Percentiles rank a stretch among this genome's conserved stretches.
These are phyloP conservation scores for Penicillium egyptiacum DNA, from an alignment of 495 filamentous ascomycete genomes.

Conservation along the genomic window DNA sequence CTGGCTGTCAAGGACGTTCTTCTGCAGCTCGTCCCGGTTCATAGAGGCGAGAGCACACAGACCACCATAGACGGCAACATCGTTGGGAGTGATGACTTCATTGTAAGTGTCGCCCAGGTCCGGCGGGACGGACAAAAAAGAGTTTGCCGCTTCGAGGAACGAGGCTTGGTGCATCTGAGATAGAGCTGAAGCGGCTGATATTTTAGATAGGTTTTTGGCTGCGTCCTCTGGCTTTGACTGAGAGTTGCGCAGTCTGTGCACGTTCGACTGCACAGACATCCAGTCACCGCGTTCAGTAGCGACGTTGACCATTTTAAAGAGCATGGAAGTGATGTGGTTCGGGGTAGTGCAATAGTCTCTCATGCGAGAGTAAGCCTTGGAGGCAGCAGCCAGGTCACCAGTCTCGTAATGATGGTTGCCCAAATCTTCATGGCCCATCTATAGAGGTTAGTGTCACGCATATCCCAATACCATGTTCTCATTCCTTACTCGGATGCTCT, in stretches of 20 bases:
- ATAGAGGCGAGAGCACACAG: slow-evolving; percentile 89
- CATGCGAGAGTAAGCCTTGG: slow-evolving; percentile 71
- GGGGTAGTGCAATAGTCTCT: slow-evolving; percentile 70
- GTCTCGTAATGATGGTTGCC: slow-evolving; percentile 65
- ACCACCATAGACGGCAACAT: slow-evolving; percentile 89
- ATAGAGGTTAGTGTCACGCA: slow-evolving; percentile 10
- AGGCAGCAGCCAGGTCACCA: slow-evolving; percentile 60
- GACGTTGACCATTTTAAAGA: slow-evolving; percentile 65
- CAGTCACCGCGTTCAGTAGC: slow-evolving; percentile 67
- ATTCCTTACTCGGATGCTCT: slow-evolving; percentile 83
- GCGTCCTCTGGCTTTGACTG: slow-evolving; percentile 61
- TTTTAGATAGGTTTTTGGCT: slow-evolving; percentile 61
- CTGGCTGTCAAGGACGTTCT: slow-evolving; percentile 71
- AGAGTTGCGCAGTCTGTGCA: slow-evolving; percentile 61
- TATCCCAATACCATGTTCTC: neutral
- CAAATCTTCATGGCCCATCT: slow-evolving; percentile 80
- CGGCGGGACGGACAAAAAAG: slow-evolving; percentile 62
- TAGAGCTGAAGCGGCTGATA: slow-evolving; percentile 67
- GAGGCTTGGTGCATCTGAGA: slow-evolving; percentile 63
- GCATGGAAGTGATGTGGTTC: slow-evolving; percentile 71
- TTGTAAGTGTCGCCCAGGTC: slow-evolving; percentile 60
- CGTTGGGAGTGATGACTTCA: slow-evolving; percentile 76
- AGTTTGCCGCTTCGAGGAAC: slow-evolving; percentile 70
- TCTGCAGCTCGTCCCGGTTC: slow-evolving; percentile 73
- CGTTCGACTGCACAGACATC: slow-evolving; percentile 63